Evolutionary conservation across 306 rosid genomes (phyloP).

Genomic region (Cyamopsis tetragonoloba): DNA sequence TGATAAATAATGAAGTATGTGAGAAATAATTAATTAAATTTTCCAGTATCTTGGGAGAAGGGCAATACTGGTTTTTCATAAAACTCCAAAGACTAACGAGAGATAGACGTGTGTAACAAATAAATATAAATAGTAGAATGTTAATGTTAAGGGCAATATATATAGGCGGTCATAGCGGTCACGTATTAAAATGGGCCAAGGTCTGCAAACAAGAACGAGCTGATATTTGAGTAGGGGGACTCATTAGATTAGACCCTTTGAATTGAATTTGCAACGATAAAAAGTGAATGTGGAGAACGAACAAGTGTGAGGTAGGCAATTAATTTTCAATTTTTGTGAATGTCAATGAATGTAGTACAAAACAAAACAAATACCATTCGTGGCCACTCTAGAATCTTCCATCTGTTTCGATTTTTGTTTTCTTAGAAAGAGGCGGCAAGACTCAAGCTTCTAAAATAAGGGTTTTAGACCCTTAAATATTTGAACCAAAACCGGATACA

Average conservation of each 20-base stretch:
- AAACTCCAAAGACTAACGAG: not conserved
- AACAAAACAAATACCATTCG: too few species aligned
- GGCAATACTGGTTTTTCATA: not conserved
- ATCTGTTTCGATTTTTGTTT: not conserved
- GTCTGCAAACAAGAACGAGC: not conserved
- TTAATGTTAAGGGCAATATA: too few species aligned
- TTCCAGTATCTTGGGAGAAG: not conserved
- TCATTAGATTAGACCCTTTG: not conserved
- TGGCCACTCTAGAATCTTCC: slow-evolving; percentile 14
- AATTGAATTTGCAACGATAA: not conserved
- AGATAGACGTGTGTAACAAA: not conserved
- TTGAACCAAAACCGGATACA: too few species aligned
- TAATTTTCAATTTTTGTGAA: not conserved
- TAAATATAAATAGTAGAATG: not conserved
- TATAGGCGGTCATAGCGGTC: not conserved
- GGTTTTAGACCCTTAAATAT: too few species aligned
- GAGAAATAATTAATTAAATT: too few species aligned
- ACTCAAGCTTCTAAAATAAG: too few species aligned
- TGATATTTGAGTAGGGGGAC: not conserved
- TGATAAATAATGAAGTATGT: too few species aligned
- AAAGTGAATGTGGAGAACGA: not conserved
- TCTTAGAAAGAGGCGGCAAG: too few species aligned
- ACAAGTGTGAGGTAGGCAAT: not conserved
- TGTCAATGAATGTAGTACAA: too few species aligned
- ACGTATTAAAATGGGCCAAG: slow-evolving; percentile 2